Percentiles rank a stretch among this genome's conserved stretches.
Conservation (phyloP, 1,284 basidiomycete species). For the Naganishia cerealis region DNA sequence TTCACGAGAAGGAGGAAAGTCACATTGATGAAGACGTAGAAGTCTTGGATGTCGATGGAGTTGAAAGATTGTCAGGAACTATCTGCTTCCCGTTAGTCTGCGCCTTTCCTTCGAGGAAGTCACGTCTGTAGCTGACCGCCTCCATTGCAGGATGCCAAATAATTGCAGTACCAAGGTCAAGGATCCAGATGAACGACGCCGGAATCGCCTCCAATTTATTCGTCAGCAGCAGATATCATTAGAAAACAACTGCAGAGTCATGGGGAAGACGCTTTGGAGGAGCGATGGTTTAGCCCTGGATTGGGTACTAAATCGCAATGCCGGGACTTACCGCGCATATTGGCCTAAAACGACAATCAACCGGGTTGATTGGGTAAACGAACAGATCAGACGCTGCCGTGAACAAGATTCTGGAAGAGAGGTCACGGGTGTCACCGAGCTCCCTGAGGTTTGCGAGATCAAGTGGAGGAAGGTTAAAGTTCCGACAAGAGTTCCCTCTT, state of each 20-base stretch:
- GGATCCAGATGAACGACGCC: not conserved
- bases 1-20: not conserved
- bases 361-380: not conserved
- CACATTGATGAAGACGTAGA: not conserved
- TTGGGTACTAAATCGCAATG: conserved; percentile 7
- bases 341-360: not conserved
- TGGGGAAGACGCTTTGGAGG: conserved; percentile 7
- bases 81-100: not conserved
- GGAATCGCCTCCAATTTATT: conserved; percentile 6
- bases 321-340: conserved; percentile 18
- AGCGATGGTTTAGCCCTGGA: conserved; percentile 19
- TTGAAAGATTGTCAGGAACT: not conserved
- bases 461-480: not conserved
- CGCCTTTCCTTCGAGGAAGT: not conserved
- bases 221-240: not conserved
- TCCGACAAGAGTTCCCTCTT: not conserved
- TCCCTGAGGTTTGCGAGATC: not conserved
- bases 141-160: not conserved
- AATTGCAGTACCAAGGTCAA: not conserved
- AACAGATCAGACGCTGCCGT: not conserved
- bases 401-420: not conserved
- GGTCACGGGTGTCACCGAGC: not conserved
- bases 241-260: conserved; percentile 11
- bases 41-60: not conserved
- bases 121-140: not conserved